phyloP scores from a whole-genome alignment of 306 rosid genomes.

The Casuarina equisetifolia region DNA sequence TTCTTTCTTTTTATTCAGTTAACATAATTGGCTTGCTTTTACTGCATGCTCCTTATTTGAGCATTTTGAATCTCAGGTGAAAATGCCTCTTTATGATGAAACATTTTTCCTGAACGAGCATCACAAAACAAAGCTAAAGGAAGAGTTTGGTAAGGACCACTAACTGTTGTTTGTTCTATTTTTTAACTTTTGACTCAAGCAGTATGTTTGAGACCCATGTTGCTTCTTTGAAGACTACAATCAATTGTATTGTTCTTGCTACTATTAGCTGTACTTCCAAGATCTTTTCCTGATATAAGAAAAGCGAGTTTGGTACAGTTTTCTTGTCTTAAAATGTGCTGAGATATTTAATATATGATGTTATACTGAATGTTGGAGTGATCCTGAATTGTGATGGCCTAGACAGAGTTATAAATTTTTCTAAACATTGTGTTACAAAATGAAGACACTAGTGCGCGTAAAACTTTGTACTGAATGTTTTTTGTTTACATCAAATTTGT shows the following conservation, averaged over 20 bases:
- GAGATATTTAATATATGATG: neutral
- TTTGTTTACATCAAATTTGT: neutral
- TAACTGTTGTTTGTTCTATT: conserved; percentile 13
- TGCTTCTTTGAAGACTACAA: neutral
- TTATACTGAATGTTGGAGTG: neutral
- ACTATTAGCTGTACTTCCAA: conserved; percentile 8
- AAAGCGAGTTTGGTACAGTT: neutral
- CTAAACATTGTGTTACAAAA: neutral
- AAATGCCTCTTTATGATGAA: conserved; percentile 71
- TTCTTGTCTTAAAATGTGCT: neutral
- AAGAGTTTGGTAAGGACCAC: conserved; percentile 75
- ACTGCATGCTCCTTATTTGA: conserved; percentile 28
- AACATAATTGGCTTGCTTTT: conserved; percentile 27
- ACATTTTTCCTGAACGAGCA: conserved; percentile 59
- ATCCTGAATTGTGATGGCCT: neutral
- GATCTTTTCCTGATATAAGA: neutral
- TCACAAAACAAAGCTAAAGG: conserved; percentile 81
- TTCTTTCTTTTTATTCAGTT: neutral
- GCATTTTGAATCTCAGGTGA: conserved; percentile 50
- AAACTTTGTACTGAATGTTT: neutral
- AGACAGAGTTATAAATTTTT: neutral
- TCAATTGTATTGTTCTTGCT: neutral
- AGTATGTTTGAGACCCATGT: neutral
- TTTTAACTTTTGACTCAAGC: conserved; percentile 13
- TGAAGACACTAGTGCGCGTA: neutral